Base-by-base conservation (phyloP, 805 yeast species). In the Cyberlindnera maclurae region DNA sequence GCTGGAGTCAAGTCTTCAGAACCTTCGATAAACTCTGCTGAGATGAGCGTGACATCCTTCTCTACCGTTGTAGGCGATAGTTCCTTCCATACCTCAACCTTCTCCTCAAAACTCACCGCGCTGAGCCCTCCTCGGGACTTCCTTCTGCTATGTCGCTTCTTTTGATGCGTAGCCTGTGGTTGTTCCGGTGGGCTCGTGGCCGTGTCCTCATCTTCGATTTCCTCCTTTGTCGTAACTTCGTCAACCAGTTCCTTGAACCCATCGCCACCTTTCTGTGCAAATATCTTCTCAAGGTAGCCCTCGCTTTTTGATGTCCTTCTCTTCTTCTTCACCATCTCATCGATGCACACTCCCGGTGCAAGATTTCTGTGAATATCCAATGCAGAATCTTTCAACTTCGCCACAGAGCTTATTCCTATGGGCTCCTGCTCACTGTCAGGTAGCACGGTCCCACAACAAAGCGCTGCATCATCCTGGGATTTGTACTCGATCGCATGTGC, bases 401-500 rank as follows among this genome's bases (percentile, higher is more conserved):
- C 57, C 7, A 73, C 29, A 1, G 60, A 53, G 26, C 65, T 62
- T 4, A 63, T 49, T 0, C 79, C 79, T 27, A 73, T 70, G 27
- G 71, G 68, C 41, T 73, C 81, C 48, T 79, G 86, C 47, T 79
- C 79, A 12, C 63, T 62, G 15, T 65, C 70, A 0, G 73, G 74
- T 31, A 77, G 54, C 1, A 72, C 64, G 29, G 68, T 71, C 17
- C 86, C 87, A 55, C 86, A 80, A 16, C 67, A 67, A 45, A 78
- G 58, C 0, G 89, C 87, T 2, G 93, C 89, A 12, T 80, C 71
- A 44, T 80, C 87, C 50, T 82, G 90, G 8, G 82, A 75, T 5
- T 79, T 71, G 45, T 73, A 82, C 41, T 79, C 85, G 39, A 71
- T 74, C n/a, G 74, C 63, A 55, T 84, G 94, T 8, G 88, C 82